Evolutionary conservation across 2,329 filamentous ascomycete species (phyloP).

Genomic region (Zalaria obscura): DNA sequence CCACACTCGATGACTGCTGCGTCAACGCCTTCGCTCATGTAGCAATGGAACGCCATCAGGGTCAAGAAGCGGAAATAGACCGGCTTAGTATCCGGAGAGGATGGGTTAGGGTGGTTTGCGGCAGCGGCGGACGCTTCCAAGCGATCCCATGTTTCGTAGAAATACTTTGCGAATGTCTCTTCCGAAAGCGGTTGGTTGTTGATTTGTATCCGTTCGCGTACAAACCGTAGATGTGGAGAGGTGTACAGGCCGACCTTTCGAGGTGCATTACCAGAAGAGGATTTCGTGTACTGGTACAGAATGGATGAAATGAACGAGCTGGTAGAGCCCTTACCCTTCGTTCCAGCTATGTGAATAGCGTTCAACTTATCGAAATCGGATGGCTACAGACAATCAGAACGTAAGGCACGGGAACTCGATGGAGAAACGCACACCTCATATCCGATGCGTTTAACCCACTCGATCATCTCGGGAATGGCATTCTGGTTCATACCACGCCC

Average conservation of each 20-base stretch:
- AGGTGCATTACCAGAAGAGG: constrained; percentile 9
- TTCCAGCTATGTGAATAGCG: constrained; percentile 75
- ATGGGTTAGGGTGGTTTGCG: constrained; percentile 34
- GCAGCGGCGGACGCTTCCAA: constrained; percentile 37
- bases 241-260: constrained; percentile 66
- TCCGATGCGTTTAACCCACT: constrained; percentile 62
- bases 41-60: constrained; percentile 74
- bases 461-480: constrained; percentile 69
- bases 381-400: constrained; percentile 28
- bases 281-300: constrained; percentile 44
- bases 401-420: not conserved
- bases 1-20: constrained; percentile 83
- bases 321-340: constrained; percentile 87
- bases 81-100: constrained; percentile 51
- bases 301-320: constrained; percentile 73
- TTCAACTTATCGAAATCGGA: constrained; percentile 46
- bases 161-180: constrained; percentile 57
- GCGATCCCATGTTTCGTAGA: constrained; percentile 73
- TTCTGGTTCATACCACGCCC: constrained; percentile 58
- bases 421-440: constrained; percentile 45
- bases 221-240: constrained; percentile 71
- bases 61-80: constrained; percentile 90
- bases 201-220: constrained; percentile 73
- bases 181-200: constrained; percentile 57
- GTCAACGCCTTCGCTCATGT: constrained; percentile 59